These are phyloP conservation scores for Byssoonygena ceratinophila DNA, from an alignment of 2,329 filamentous ascomycete genomes.

Conservation along the genomic window DNA sequence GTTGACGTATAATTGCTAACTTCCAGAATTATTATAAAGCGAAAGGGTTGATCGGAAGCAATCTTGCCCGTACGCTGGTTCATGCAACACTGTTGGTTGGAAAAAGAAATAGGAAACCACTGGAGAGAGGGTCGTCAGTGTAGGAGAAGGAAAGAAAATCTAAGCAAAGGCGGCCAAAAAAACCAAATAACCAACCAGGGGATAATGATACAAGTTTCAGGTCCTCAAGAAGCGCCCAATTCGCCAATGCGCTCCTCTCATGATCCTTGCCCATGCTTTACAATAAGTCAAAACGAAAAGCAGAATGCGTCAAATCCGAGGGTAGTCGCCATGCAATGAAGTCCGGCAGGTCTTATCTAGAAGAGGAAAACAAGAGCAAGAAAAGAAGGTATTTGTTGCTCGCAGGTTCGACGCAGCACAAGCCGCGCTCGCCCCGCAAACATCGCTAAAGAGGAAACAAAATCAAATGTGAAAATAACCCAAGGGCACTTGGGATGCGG, in stretches of 20 bases:
- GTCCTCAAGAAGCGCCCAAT: slow-evolving; percentile 23
- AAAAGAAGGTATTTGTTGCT: too few species aligned
- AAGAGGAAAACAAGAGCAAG: neutral
- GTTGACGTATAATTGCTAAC: too few species aligned
- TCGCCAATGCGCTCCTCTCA: slow-evolving; percentile 19
- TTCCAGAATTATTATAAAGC: too few species aligned
- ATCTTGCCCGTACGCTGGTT: too few species aligned
- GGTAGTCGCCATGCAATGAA: neutral
- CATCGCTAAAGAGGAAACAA: neutral
- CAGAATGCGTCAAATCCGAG: neutral
- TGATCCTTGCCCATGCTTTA: slow-evolving; percentile 17
- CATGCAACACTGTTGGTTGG: too few species aligned
- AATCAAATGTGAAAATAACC: neutral
- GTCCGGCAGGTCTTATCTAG: neutral
- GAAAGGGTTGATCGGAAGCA: too few species aligned
- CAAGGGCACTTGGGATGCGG: too few species aligned
- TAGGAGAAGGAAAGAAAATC: neutral
- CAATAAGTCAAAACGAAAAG: slow-evolving; percentile 2
- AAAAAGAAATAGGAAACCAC: neutral
- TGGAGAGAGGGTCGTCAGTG: neutral
- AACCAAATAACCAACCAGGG: neutral
- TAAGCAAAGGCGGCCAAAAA: neutral
- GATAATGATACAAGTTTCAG: slow-evolving; percentile 22
- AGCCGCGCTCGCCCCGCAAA: too few species aligned
- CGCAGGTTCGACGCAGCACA: too few species aligned